phyloP scores from a whole-genome alignment of 169 alveolate genomes.

The Cryptosporidium canis region DNA sequence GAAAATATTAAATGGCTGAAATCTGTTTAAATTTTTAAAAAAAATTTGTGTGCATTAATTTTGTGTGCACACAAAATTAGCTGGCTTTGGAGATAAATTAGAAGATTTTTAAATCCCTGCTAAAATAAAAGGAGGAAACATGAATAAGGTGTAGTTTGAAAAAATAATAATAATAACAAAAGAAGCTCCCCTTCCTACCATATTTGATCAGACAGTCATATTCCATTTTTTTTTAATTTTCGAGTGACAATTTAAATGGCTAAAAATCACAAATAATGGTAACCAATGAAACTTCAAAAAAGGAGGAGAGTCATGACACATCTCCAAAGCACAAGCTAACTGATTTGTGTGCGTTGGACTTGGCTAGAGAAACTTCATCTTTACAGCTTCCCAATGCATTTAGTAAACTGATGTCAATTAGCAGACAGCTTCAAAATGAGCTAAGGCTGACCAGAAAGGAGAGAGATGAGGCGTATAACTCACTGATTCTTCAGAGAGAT shows the following conservation, averaged over 20 bases:
- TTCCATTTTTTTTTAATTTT: background rate
- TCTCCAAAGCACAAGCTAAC: background rate
- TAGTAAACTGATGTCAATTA: slow-evolving; percentile 45
- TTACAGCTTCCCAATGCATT: slow-evolving; percentile 58
- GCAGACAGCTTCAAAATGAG: slow-evolving; percentile 53
- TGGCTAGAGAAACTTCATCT: slow-evolving; percentile 61
- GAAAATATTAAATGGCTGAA: no score
- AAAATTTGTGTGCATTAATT: no score
- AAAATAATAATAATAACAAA: background rate
- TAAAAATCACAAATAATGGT: slow-evolving; percentile 4
- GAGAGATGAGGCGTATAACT: slow-evolving; percentile 59
- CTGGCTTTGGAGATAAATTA: no score
- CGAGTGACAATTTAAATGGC: background rate
- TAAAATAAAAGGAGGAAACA: no score
- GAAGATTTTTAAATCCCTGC: no score
- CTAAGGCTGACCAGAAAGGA: slow-evolving; percentile 27
- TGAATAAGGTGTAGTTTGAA: no score
- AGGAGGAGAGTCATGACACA: background rate
- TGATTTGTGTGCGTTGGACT: slow-evolving; percentile 42
- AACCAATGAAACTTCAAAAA: background rate
- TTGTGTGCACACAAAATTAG: no score
- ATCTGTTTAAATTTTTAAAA: no score
- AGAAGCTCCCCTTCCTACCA: no score
- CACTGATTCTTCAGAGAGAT: slow-evolving; percentile 54
- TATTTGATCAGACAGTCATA: no score